Evolutionary conservation across 83 land plant species (phyloP), one percentile per base, ranked within the genome.

Genomic region (Isoetes engelmannii): DNA sequence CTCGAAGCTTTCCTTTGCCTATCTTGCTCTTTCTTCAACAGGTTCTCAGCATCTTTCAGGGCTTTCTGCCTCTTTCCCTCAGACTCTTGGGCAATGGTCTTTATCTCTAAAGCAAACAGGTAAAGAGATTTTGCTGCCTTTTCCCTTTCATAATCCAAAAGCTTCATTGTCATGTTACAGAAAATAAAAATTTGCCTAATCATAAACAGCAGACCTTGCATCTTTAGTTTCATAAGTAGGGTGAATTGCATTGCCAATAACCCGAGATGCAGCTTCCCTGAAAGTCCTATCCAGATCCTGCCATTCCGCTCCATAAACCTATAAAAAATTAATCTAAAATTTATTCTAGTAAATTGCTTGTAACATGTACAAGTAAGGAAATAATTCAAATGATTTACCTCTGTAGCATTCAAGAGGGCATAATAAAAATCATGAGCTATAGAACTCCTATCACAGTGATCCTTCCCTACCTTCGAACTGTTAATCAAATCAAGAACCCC

Each of bases 351-450:
- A 37, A 47, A 51, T 20, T 43, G 67, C 71, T 71, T 64, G 42
- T 46, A 42, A 54, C 28, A 18, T 47, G 54, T 37, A 6, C 6
- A 41, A 13, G 12, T 44, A 45, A 67, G 44, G 5, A 67, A 49
- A 18, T 67, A 49, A 53, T 10, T 67, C 53, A 42, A 51, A 10
- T 7, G n/a, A 56, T 58, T 57, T 44, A 80, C 83, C 72, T 73
- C 80, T 8, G 73, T 53, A n/a, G 74, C 69, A 20, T 69, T 17
- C 46, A 81, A 67, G 7, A 77, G 65, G 15, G 81, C 73, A 63
- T 81, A 81, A 18, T 81, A 81, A 44, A 81, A 54, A 62, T 81
- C 83, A 60, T 77, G 83, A 47, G 67, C 80, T 15, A 81, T 41
- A 19, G 77, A 48, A 49, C 73, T 77, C 9, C 81, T 44, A 69